Evolutionary conservation across 176 grass and related monocot species (phyloP), one percentile per base, ranked within the genome.

Genomic region (Zoysia pacifica): DNA sequence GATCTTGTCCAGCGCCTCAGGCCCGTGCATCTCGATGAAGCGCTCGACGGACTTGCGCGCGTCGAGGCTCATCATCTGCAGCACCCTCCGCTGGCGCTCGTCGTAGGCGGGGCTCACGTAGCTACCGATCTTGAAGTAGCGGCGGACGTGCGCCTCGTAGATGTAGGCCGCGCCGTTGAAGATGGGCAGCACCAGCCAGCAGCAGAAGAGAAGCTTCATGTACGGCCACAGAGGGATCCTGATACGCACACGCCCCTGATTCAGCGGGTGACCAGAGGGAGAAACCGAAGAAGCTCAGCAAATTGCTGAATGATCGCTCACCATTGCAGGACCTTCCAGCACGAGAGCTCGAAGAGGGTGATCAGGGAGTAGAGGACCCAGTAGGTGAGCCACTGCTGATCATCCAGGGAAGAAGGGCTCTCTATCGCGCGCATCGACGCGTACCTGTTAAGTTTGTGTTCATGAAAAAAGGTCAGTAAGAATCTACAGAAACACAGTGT

Each of bases 321-420:
- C 96, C 96, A 99, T 74, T 83, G 83, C 15, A 99, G 86, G 67
- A 93, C 88, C 69, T 84, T 93, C 90, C 90, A 95, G 84, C 51
- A 93, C 47, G 96, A 93, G 58, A 99, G 88, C 79, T 99, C 96
- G 7, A 99, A 99, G 59, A 99, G 79, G 43, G 96, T 95, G 72
- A 99, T 86, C 37, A 99, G 87, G 64, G 96, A 99, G 80, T 99
- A 92, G 48, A 99, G 39, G n/a, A 84, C 74, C 96, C 96, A 99
- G 77, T 99, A 99, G 37, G 96, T 95, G 42, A 99, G 92, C 96
- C 96, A 99, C 65, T 99, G 96, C 86, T 99, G 96, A 74, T 99
- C 96, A 72, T 99, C 96, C 62, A 99, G 53, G 46, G 76, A 5
- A 62, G 96, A 93, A 69, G 96, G 92, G 78, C 88, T 93, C 86